Percentiles rank a stretch among this genome's conserved stretches.
Conservation (phyloP, 768 basidiomycete species). For the Rhizopogon vinicolor region DNA sequence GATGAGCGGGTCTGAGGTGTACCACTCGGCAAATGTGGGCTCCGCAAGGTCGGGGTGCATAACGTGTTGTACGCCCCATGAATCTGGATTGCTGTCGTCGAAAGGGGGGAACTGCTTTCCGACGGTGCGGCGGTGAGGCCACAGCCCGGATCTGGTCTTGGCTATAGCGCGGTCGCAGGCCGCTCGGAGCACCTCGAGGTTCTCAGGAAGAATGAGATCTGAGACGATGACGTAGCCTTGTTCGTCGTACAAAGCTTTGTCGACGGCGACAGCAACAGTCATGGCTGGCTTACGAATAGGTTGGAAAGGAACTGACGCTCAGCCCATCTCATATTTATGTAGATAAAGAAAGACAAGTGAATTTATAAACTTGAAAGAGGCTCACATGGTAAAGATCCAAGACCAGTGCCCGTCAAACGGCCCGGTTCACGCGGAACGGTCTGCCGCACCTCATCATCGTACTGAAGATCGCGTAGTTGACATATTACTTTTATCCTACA, state of each 20-base stretch:
- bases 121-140: constrained; percentile 66
- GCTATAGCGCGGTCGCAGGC: constrained; percentile 50
- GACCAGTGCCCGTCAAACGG: too few relatives aligned
- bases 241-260: constrained; percentile 51
- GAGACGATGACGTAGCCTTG: constrained; percentile 66
- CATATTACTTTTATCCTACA: too few relatives aligned
- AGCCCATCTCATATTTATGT: neutral
- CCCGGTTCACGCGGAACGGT: neutral
- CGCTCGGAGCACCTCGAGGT: constrained; percentile 34
- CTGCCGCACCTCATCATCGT: neutral
- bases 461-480: too few relatives aligned
- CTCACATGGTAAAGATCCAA: neutral
- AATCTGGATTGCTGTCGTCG: constrained; percentile 52
- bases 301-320: neutral
- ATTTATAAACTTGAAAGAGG: neutral
- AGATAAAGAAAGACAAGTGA: constrained; percentile 7
- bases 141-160: constrained; percentile 53
- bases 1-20: constrained; percentile 50
- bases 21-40: constrained; percentile 60
- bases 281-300: neutral
- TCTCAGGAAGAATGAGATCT: constrained; percentile 41
- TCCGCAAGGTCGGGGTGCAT: constrained; percentile 75
- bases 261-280: constrained; percentile 2
- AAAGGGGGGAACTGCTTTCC: constrained; percentile 80
- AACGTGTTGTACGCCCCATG: constrained; percentile 78